These are phyloP conservation scores for Planoprotostelium fungivorum DNA, from an alignment of 78 protist species.

Conservation along the genomic window DNA sequence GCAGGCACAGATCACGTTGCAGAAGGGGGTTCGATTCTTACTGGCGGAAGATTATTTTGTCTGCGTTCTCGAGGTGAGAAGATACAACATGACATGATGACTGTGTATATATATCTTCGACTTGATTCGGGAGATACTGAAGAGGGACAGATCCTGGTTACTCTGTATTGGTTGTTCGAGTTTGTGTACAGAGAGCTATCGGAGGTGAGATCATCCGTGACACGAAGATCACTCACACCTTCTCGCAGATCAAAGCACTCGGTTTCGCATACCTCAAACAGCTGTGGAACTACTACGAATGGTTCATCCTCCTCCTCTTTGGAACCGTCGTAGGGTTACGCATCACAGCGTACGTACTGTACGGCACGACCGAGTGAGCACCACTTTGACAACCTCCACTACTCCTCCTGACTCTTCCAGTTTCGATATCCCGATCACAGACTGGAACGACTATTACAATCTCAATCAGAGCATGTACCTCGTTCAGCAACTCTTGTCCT, in stretches of 20 bases:
- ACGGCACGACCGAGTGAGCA: not conserved
- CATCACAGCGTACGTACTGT: not conserved
- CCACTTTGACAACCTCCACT: not conserved
- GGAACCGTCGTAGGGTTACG: not conserved
- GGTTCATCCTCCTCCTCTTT: not conserved
- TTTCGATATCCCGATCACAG: not conserved
- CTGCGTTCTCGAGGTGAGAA: not conserved
- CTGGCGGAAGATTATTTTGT: no score
- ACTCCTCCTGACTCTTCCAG: not conserved
- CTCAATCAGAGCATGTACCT: no score
- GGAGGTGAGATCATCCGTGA: not conserved
- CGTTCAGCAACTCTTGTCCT: not conserved
- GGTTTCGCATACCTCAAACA: no score
- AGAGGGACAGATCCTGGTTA: not conserved
- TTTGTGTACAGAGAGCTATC: not conserved
- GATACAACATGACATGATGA: not conserved
- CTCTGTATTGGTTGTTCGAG: not conserved
- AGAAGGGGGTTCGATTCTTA: not conserved
- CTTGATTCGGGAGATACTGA: not conserved
- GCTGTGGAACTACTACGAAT: not conserved
- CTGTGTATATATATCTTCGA: not conserved
- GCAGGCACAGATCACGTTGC: not conserved
- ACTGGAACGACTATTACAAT: not conserved
- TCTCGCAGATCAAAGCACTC: no score
- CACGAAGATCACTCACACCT: no score